Conservation (phyloP, 257 asterid genomes). For the Nemophila menziesii region DNA sequence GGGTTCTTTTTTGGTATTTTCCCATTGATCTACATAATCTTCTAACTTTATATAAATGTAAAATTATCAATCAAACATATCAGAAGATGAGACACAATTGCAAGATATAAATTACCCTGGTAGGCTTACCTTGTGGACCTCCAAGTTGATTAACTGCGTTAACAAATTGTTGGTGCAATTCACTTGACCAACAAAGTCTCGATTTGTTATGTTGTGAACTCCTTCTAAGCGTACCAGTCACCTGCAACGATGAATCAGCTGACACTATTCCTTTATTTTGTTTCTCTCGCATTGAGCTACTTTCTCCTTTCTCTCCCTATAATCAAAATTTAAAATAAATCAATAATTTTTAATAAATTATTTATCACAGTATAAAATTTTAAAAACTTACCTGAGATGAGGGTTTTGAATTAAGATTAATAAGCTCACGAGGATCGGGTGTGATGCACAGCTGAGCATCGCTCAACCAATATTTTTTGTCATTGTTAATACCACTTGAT, state of each 20-base stretch:
- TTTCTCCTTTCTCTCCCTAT: conserved; percentile 24
- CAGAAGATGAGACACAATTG: no score
- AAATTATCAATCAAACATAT: no score
- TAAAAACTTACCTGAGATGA: no score
- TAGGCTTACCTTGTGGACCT: conserved; percentile 37
- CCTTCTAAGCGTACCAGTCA: no score
- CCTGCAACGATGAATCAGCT: background rate
- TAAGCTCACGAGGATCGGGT: conserved; percentile 25
- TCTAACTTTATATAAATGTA: no score
- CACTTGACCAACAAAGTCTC: conserved; percentile 67
- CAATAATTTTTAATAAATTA: no score
- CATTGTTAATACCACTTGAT: conserved; percentile 25
- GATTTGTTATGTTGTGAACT: conserved; percentile 30
- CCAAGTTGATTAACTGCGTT: conserved; percentile 50
- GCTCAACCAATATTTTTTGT: conserved; percentile 46
- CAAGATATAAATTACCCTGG: background rate
- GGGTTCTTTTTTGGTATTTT: no score
- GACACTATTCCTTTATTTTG: background rate
- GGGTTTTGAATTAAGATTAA: background rate
- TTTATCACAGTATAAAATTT: conserved; percentile 17
- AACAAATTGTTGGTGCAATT: conserved; percentile 45
- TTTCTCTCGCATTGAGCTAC: background rate
- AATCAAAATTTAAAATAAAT: background rate
- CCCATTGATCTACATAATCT: no score
- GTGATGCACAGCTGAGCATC: conserved; percentile 47